Evolutionary conservation across 148 eudicot species (phyloP).

Genomic region (Rheum nobile): DNA sequence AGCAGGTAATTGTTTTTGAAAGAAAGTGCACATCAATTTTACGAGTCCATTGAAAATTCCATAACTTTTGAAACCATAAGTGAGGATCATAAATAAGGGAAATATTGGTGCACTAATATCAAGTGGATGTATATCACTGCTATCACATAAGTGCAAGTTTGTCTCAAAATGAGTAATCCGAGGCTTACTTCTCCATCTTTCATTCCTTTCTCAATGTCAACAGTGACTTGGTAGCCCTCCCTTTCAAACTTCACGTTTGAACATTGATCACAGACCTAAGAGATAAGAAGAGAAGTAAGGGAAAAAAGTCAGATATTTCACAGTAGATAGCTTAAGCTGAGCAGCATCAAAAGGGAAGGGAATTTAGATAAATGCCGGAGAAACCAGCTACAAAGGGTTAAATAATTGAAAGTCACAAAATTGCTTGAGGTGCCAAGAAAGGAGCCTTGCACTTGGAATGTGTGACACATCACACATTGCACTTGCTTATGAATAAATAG

Average conservation of each 20-base stretch:
- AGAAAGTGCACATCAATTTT: neutral
- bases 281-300: neutral
- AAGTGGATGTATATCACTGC: neutral
- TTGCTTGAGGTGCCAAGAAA: neutral
- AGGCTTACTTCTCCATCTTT: constrained; percentile 87
- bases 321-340: no score
- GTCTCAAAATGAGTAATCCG: neutral
- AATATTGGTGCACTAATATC: no score
- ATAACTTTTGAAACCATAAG: neutral
- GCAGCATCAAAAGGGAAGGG: no score
- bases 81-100: neutral
- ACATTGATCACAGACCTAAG: constrained; percentile 90
- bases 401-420: neutral
- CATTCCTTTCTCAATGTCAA: constrained; percentile 99
- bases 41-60: neutral
- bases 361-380: no score
- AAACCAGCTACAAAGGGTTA: neutral
- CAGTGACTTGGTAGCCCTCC: constrained; percentile 78
- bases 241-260: constrained; percentile 83
- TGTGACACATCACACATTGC: neutral
- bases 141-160: neutral
- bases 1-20: neutral
- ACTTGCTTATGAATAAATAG: neutral
- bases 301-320: neutral
- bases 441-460: neutral